Percentiles rank a stretch among this genome's conserved stretches.
phyloP scores from a whole-genome alignment of 2,329 filamentous ascomycete genomes.

The Aspergillus fumigatiaffinis region DNA sequence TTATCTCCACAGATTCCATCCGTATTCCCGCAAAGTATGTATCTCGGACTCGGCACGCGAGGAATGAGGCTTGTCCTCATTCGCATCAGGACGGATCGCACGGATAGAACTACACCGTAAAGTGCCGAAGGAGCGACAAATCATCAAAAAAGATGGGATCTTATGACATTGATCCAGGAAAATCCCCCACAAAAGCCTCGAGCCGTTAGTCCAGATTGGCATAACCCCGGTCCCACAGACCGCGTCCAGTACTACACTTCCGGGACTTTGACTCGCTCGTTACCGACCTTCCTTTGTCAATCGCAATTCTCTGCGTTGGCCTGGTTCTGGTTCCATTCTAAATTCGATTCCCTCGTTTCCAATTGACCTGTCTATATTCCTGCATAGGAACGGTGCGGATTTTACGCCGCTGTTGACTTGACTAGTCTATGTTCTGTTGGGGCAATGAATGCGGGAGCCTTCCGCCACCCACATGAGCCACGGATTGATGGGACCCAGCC shows the following conservation, averaged over 20 bases:
- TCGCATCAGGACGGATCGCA: slow-evolving; percentile 1
- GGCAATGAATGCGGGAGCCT: slow-evolving; percentile 14
- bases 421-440: not conserved
- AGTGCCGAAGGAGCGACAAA: slow-evolving; percentile 9
- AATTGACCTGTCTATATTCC: slow-evolving; percentile 1
- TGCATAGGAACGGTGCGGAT: not conserved
- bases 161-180: slow-evolving; percentile 11
- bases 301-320: not conserved
- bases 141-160: not conserved
- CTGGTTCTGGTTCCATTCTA: not conserved
- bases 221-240: slow-evolving; percentile 17
- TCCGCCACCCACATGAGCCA: slow-evolving; percentile 10
- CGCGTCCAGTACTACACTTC: slow-evolving; percentile 10
- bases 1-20: not conserved
- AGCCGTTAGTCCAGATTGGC: not conserved
- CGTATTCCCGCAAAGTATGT: not conserved
- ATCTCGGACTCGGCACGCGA: not conserved
- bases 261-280: slow-evolving; percentile 2
- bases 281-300: not conserved
- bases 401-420: slow-evolving; percentile 3
- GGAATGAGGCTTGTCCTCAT: not conserved
- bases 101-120: not conserved
- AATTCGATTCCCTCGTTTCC: slow-evolving; percentile 1
- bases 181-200: slow-evolving; percentile 19
- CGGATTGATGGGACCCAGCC: not conserved